A percentile compares a stretch with the other conserved stretches of the same genome.
Conservation (phyloP, 2,329 filamentous ascomycete genomes). For the Colletotrichum sp. region DNA sequence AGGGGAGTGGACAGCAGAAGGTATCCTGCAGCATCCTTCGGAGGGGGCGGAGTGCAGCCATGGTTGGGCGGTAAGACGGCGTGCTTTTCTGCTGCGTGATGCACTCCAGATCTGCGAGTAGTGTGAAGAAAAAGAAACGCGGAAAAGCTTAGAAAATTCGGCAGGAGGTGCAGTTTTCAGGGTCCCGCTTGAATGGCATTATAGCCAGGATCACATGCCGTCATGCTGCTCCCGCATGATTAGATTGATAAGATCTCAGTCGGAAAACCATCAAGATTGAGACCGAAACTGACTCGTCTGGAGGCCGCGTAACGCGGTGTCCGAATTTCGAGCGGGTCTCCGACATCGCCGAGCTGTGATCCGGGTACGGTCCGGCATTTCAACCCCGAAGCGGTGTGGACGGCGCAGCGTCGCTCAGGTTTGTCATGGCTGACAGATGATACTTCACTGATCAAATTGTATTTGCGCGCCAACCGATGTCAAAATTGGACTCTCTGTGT, state of each 20-base stretch:
- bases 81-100: not conserved
- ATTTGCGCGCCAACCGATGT: not conserved
- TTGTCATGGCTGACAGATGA: not conserved
- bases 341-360: not conserved
- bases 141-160: not conserved
- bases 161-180: not conserved
- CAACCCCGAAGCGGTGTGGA: not conserved
- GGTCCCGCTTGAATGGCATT: not conserved
- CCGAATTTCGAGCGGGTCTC: not conserved
- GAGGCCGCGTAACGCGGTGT: not conserved
- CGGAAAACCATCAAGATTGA: not conserved
- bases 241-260: not conserved
- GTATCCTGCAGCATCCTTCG: not conserved
- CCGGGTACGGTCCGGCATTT: not conserved
- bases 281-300: not conserved
- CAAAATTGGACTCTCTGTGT: fast-evolving
- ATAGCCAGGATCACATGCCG: not conserved
- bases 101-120: not conserved
- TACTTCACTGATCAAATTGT: not conserved
- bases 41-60: not conserved
- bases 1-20: not conserved
- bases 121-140: not conserved
- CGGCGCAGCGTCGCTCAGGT: fast-evolving
- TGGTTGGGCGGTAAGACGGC: not conserved
- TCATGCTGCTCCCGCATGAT: not conserved